These are phyloP conservation scores for Plantago ovata DNA, from an alignment of 257 asterid species.

Conservation along the genomic window DNA sequence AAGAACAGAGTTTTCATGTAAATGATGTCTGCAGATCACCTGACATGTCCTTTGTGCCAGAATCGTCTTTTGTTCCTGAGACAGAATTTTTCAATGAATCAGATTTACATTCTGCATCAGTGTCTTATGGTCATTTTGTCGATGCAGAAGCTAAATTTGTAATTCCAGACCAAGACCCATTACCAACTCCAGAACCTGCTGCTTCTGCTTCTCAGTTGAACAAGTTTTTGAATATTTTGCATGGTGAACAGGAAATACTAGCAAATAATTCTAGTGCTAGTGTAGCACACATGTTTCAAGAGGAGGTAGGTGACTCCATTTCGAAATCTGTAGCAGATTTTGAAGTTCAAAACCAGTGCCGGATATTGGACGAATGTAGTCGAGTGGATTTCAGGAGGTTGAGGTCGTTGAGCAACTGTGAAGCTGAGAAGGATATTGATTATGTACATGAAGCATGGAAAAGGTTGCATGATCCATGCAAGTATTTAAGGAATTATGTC, in stretches of 20 bases:
- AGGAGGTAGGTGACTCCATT: conserved; percentile 63
- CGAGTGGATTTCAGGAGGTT: conserved; percentile 45
- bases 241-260: conserved; percentile 27
- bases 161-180: conserved; percentile 30
- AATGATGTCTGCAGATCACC: conserved; percentile 33
- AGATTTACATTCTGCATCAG: conserved; percentile 45
- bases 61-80: conserved; percentile 65
- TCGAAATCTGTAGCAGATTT: conserved; percentile 40
- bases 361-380: conserved; percentile 83
- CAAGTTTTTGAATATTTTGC: conserved; percentile 20
- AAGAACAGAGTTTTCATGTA: conserved; percentile 30
- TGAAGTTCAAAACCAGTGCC: conserved; percentile 40
- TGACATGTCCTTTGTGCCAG: conserved; percentile 54
- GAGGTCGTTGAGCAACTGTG: conserved; percentile 27
- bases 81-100: conserved; percentile 44
- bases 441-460: conserved; percentile 70
- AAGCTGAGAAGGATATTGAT: conserved; percentile 29
- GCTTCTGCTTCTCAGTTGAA: conserved; percentile 20
- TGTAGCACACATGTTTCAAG: conserved; percentile 29
- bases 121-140: conserved; percentile 43
- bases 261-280: conserved; percentile 32
- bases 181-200: conserved; percentile 25
- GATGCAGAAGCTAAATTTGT: conserved; percentile 30
- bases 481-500: conserved; percentile 40
- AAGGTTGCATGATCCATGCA: conserved; percentile 43